Evolutionary conservation across 148 eudicot genomes (phyloP).

Genomic region (Agrostemma githago): DNA sequence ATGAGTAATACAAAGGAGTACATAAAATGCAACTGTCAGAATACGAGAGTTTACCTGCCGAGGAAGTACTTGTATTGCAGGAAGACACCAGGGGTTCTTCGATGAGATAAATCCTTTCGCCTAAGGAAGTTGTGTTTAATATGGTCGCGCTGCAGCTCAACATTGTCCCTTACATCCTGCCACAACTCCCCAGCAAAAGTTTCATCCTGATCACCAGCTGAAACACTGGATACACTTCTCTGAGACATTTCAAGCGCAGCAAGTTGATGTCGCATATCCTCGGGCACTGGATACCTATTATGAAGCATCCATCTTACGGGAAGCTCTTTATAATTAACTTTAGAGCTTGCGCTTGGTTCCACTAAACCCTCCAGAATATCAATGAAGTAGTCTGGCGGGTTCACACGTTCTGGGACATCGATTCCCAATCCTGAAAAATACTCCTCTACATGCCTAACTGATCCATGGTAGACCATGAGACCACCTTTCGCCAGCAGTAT

Average conservation of each 20-base stretch:
- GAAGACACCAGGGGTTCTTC: constrained; percentile 67
- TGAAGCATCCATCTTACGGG: constrained; percentile 45
- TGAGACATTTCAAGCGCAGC: constrained; percentile 30
- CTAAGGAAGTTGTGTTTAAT: constrained; percentile 60
- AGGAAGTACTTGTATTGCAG: constrained; percentile 80
- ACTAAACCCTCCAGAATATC: constrained; percentile 40
- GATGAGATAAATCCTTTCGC: constrained; percentile 62
- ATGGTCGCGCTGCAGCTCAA: constrained; percentile 55
- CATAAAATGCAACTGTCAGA: neutral
- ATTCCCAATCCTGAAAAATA: constrained; percentile 38
- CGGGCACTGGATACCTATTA: constrained; percentile 32
- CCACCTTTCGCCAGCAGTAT: constrained; percentile 46
- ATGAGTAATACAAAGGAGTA: neutral
- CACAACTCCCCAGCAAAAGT: constrained; percentile 82
- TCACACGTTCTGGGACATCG: constrained; percentile 35
- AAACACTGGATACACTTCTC: constrained; percentile 15
- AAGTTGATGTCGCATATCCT: constrained; percentile 29
- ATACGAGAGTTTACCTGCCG: constrained; percentile 49
- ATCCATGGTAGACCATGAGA: constrained; percentile 37
- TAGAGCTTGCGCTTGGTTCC: constrained; percentile 24
- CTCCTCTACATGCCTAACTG: constrained; percentile 34
- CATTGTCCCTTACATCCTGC: constrained; percentile 64
- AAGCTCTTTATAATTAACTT: constrained; percentile 35
- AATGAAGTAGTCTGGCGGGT: constrained; percentile 42
- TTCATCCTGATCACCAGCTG: constrained; percentile 30